Percentiles rank a stretch among this genome's conserved stretches.
These are phyloP conservation scores for Fusarium albosuccineum DNA, from an alignment of 2,329 filamentous ascomycete species.

Conservation along the genomic window DNA sequence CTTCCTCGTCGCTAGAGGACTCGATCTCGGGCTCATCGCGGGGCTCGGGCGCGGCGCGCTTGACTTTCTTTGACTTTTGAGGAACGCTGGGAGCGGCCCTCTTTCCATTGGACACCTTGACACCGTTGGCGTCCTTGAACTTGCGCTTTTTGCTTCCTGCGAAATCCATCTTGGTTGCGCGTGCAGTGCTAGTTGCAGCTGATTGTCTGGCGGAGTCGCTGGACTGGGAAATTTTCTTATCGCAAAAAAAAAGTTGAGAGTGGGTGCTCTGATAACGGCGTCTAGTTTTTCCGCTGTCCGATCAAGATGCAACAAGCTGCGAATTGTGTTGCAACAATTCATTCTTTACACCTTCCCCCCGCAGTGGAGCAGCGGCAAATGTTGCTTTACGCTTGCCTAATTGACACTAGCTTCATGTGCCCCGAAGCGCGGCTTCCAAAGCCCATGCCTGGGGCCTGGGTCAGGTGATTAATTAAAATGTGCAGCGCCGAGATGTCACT, in stretches of 20 bases:
- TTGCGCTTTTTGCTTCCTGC: constrained; percentile 60
- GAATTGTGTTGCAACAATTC: constrained; percentile 5
- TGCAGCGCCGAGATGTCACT: constrained; percentile 2
- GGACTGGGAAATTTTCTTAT: constrained; percentile 45
- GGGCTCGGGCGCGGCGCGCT: constrained; percentile 50
- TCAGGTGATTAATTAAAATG: constrained; percentile 16
- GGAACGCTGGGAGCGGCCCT: constrained; percentile 42
- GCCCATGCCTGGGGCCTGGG: constrained; percentile 4
- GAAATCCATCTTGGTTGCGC: constrained; percentile 50
- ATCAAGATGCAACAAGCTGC: not conserved
- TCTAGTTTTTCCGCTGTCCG: constrained; percentile 30
- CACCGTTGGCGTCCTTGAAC: constrained; percentile 52
- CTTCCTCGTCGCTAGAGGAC: constrained; percentile 46
- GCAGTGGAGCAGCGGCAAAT: constrained; percentile 42
- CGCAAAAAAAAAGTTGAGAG: constrained; percentile 41
- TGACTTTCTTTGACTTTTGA: constrained; percentile 59
- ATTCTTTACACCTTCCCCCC: constrained; percentile 17
- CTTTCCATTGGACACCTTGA: constrained; percentile 44
- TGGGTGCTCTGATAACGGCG: constrained; percentile 40
- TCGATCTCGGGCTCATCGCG: constrained; percentile 43
- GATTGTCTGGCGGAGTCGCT: constrained; percentile 27
- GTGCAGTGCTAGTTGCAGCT: constrained; percentile 21
- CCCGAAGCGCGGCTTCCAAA: not conserved
- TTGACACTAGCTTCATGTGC: constrained; percentile 25
- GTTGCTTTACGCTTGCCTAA: constrained; percentile 33